Percentiles rank a stretch among this genome's conserved stretches.
Evolutionary conservation across 176 grass and related monocot species (phyloP).

Genomic region (Carex pumila): DNA sequence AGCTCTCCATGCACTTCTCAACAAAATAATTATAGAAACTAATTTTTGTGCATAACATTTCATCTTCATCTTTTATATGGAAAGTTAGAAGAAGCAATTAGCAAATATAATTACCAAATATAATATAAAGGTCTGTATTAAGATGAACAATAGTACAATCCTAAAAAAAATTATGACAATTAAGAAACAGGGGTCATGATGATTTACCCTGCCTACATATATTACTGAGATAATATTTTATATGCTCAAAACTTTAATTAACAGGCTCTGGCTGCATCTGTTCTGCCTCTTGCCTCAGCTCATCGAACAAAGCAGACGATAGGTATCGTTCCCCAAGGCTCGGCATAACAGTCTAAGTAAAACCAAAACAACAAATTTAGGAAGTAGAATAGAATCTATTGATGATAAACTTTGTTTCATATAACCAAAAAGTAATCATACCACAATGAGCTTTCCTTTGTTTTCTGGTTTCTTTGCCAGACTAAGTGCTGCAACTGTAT

Average conservation of each 20-base stretch:
- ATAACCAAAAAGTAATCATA: conserved; percentile 22
- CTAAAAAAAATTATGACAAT: neutral
- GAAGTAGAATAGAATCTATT: neutral
- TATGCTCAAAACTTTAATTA: conserved; percentile 32
- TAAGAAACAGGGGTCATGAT: neutral
- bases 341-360: conserved; percentile 70
- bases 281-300: conserved; percentile 69
- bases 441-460: conserved; percentile 96
- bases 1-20: neutral
- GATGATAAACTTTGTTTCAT: neutral
- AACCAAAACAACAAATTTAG: conserved; percentile 1
- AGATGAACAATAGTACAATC: neutral
- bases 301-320: conserved; percentile 65
- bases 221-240: neutral
- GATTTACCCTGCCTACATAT: neutral
- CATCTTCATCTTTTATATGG: no score
- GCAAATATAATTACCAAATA: neutral
- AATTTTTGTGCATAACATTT: no score
- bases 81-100: neutral
- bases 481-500: conserved; percentile 68
- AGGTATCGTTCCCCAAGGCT: conserved; percentile 79
- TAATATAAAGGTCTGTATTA: conserved; percentile 2
- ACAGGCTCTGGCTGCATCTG: conserved; percentile 70
- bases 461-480: conserved; percentile 84
- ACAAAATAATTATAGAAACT: neutral